These are phyloP conservation scores for Rhinocladiella mackenziei DNA, from an alignment of 2,329 filamentous ascomycete species.

Conservation along the genomic window DNA sequence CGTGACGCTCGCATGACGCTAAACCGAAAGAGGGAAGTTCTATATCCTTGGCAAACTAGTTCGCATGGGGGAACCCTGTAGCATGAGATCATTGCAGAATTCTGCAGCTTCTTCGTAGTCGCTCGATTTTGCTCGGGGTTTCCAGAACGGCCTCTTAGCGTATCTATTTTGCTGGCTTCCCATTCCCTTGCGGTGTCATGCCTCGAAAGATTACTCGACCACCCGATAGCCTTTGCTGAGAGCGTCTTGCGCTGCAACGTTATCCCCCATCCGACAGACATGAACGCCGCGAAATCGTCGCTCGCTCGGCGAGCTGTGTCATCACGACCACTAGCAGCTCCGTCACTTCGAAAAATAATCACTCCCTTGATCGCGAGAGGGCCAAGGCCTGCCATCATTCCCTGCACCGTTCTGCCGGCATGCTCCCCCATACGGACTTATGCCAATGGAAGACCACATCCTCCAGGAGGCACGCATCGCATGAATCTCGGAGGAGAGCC, in stretches of 20 bases:
- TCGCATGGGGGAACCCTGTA: neutral
- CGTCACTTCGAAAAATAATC: conserved; percentile 9
- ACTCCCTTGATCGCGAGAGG: conserved; percentile 5
- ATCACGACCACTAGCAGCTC: conserved; percentile 12
- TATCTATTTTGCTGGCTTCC: conserved; percentile 3
- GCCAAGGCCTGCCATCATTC: conserved; percentile 1
- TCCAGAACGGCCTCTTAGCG: conserved; percentile 10
- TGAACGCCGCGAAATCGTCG: conserved; percentile 25
- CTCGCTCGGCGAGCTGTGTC: conserved; percentile 24
- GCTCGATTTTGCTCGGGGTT: conserved; percentile 14
- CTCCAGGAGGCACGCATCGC: conserved; percentile 85
- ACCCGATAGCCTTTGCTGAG: conserved; percentile 20
- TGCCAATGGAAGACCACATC: conserved; percentile 62
- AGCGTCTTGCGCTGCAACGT: conserved; percentile 9
- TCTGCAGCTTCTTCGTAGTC: too few relatives aligned
- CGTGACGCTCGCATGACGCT: too few relatives aligned
- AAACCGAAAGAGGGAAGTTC: neutral
- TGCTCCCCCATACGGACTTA: conserved; percentile 38
- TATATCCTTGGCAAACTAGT: neutral
- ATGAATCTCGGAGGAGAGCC: conserved; percentile 78
- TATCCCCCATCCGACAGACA: conserved; percentile 7
- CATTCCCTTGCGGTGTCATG: conserved; percentile 4
- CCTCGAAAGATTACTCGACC: conserved; percentile 7
- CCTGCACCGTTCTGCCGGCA: conserved; percentile 10
- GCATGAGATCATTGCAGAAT: conserved; percentile 12